Evolutionary conservation across 2,329 filamentous ascomycete genomes (phyloP), one percentile per base, ranked within the genome.

Genomic region (Dactylonectria macrodidyma): DNA sequence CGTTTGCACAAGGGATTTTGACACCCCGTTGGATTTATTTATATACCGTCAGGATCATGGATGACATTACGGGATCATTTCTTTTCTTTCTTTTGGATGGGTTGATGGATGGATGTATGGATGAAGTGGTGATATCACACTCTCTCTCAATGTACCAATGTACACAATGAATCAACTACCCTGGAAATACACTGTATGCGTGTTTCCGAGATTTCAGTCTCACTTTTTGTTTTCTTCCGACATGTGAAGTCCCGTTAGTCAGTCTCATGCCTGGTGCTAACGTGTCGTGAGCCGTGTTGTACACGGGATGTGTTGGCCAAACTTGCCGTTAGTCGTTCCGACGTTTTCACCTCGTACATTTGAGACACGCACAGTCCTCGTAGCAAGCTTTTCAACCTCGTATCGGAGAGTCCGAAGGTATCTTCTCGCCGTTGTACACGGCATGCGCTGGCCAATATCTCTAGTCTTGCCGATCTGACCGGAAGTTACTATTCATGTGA

Each of bases 21-120:
- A 38, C 24, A 36, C 46, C 44, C 57, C 57, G 57, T 58, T 52
- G 63, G 50, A 46, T 54, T 57, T 24, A 61, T 60, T 52, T 57
- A 57, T 46, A 38, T 61, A 61, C 46, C 52, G 47, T 52, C 58
- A 38, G 60, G 46, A 62, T 57, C 52, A 63, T 9, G 63, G 63
- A 66, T 55, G 62, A 19, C 6, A 22, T 36, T 54, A 54, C 30
- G 33, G 50, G 51, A 54, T 6, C 3, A 36, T 24, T 36, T 44
- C n/a, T 44, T 10, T 30, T 30, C 26, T 30, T 30, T 30, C 26
- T 30, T 30, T 30, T 30, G 26, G 26, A 30, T 30, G 7, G 26
- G 26, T 19, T 19, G 34, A 36, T 44, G 41, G 54, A 46, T 47
- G 52, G 5, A 57, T 24, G 55, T 47, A 48, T 55, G 57, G 57